These are phyloP conservation scores for Pisolithus marmoratus DNA, from an alignment of 768 basidiomycete species.

Conservation along the genomic window DNA sequence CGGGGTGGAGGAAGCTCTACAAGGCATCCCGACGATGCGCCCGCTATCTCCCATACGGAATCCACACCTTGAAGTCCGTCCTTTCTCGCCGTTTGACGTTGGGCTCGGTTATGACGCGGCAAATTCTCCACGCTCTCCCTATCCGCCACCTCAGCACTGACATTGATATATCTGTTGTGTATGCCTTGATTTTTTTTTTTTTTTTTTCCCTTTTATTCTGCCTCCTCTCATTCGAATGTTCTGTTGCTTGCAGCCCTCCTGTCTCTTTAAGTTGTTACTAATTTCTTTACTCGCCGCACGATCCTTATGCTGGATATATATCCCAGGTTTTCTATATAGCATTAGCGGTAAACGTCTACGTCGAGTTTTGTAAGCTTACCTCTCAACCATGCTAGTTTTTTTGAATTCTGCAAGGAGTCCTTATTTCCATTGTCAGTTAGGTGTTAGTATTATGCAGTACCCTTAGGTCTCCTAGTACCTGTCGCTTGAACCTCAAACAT, in stretches of 20 bases:
- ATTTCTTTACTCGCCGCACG: no score
- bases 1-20: conserved; percentile 26
- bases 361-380: no score
- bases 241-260: neutral
- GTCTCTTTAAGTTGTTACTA: no score
- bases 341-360: no score
- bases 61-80: conserved; percentile 31
- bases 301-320: no score
- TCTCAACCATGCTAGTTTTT: no score
- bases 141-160: conserved; percentile 13
- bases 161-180: neutral
- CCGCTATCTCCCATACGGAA: conserved; percentile 12
- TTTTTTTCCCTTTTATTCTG: neutral
- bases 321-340: no score
- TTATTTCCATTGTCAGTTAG: no score
- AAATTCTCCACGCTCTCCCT: neutral
- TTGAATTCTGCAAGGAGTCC: no score
- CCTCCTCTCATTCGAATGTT: neutral
- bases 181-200: neutral
- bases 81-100: conserved; percentile 45
- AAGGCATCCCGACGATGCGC: conserved; percentile 22
- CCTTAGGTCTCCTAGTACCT: no score
- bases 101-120: conserved; percentile 8
- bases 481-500: no score
- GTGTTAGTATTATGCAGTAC: no score